phyloP scores from a whole-genome alignment of 2,329 filamentous ascomycete genomes.

The Xylariomycetidae sp. region DNA sequence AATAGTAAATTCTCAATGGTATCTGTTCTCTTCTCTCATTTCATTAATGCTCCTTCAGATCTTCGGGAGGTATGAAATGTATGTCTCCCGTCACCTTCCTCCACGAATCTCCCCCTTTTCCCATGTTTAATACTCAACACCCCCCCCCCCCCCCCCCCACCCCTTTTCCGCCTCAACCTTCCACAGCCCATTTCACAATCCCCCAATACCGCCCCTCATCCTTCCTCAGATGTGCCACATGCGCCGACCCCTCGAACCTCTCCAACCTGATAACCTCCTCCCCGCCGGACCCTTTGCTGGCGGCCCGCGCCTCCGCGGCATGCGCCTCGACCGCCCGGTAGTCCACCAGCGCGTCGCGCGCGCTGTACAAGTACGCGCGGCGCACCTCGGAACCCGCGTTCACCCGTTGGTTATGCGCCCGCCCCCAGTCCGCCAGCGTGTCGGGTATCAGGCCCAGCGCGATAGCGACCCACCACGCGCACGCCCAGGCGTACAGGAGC shows the following conservation, averaged over 20 bases:
- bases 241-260: slow-evolving; percentile 41
- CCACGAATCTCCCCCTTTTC: too few relatives aligned
- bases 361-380: slow-evolving; percentile 49
- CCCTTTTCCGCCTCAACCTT: too few relatives aligned
- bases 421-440: slow-evolving; percentile 28
- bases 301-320: slow-evolving; percentile 33
- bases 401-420: slow-evolving; percentile 33
- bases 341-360: slow-evolving; percentile 42
- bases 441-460: slow-evolving; percentile 24
- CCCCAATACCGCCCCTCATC: slow-evolving; percentile 48
- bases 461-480: slow-evolving; percentile 26
- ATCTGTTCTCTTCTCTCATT: too few relatives aligned
- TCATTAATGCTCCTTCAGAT: too few relatives aligned
- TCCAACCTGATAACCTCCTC: slow-evolving; percentile 40
- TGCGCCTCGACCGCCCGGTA: slow-evolving; percentile 45
- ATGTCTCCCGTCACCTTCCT: too few relatives aligned
- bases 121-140: too few relatives aligned
- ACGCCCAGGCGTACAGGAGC: slow-evolving; percentile 30
- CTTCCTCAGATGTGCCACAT: slow-evolving; percentile 45
- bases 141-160: too few relatives aligned
- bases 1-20: too few relatives aligned
- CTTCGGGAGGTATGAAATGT: too few relatives aligned
- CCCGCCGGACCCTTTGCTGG: too few relatives aligned
- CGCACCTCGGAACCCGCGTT: slow-evolving; percentile 34
- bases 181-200: slow-evolving; percentile 36